Evolutionary conservation across 345 rosid species (phyloP).

Genomic region (Melaleuca quinquenervia): DNA sequence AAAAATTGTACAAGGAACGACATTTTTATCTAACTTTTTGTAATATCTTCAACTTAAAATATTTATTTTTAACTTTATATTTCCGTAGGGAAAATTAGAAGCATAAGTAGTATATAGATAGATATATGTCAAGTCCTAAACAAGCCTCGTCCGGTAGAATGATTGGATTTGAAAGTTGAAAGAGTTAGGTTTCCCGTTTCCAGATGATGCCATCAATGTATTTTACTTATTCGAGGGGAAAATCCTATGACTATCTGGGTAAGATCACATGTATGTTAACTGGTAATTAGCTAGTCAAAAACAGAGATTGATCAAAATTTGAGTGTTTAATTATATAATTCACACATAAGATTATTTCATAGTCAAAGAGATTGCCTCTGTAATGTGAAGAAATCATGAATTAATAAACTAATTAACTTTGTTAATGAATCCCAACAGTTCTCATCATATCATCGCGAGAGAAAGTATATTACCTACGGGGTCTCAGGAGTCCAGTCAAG

Average conservation of each 20-base stretch:
- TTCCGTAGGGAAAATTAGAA: not conserved
- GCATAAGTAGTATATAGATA: no score
- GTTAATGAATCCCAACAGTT: not conserved
- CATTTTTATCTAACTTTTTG: not conserved
- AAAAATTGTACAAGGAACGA: not conserved
- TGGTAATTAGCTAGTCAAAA: not conserved
- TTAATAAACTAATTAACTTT: not conserved
- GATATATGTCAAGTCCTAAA: no score
- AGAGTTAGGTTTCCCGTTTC: not conserved
- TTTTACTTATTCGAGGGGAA: not conserved
- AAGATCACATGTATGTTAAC: not conserved
- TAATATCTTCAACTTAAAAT: not conserved
- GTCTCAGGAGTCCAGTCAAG: slow-evolving; percentile 39
- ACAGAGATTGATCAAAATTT: not conserved
- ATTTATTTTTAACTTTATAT: not conserved
- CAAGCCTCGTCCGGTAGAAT: no score
- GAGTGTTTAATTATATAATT: not conserved
- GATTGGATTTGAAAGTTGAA: not conserved
- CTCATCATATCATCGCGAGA: not conserved
- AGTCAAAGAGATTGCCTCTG: not conserved
- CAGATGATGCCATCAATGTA: not conserved
- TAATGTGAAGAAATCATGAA: not conserved
- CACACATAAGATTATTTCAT: not conserved
- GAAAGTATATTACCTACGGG: slow-evolving; percentile 8
- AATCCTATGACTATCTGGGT: not conserved